Conservation (phyloP, 441 rosid genomes). For the Brassica hybrid region DNA sequence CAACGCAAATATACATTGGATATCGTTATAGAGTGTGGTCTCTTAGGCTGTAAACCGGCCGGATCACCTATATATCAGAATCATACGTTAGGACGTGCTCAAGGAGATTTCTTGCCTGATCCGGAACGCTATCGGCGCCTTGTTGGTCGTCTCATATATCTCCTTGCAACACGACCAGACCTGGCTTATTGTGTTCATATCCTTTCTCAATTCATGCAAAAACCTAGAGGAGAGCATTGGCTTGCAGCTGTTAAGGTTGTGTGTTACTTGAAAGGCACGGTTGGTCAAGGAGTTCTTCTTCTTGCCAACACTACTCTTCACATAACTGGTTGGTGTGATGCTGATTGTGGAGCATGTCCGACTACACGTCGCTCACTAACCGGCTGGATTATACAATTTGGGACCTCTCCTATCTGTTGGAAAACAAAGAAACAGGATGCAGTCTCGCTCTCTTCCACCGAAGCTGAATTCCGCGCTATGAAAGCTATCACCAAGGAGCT, state of each 20-base stretch:
- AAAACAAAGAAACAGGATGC: background rate
- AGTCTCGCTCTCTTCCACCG: background rate
- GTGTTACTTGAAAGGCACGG: background rate
- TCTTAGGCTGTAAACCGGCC: background rate
- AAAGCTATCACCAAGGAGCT: background rate
- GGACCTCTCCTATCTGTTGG: background rate
- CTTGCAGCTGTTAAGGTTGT: background rate
- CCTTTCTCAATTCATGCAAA: background rate
- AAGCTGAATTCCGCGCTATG: background rate
- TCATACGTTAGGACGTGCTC: background rate
- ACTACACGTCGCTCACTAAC: background rate
- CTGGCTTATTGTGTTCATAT: background rate
- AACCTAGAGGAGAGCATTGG: background rate
- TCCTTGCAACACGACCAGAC: background rate
- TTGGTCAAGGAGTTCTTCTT: background rate
- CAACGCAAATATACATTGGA: too few relatives aligned
- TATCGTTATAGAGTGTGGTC: too few relatives aligned
- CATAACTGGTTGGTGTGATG: background rate
- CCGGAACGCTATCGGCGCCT: background rate
- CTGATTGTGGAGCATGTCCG: background rate
- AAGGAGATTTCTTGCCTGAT: background rate
- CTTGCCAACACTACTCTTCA: background rate
- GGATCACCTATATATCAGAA: background rate
- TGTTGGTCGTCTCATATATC: background rate
- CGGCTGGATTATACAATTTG: background rate